Conservation (phyloP, 192 early-diverging fungal species). For the Spizellomyces sp. region DNA sequence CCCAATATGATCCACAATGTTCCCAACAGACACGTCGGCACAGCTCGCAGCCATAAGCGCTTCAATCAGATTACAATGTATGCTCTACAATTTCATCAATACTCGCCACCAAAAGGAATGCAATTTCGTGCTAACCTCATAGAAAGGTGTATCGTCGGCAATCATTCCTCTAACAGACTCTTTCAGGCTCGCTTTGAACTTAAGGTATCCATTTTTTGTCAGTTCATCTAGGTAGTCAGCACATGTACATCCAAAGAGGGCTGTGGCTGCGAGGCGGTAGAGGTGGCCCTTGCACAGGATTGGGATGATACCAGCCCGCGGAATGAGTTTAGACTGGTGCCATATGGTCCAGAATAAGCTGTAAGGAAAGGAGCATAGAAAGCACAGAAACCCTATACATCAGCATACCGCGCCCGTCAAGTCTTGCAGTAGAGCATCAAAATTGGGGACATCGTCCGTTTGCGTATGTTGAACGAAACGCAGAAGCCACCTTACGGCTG, state of each 20-base stretch:
- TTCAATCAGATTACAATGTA: slow-evolving; percentile 49
- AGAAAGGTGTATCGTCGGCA: slow-evolving; percentile 49
- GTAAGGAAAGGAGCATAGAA: no score
- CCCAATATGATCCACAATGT: slow-evolving; percentile 36
- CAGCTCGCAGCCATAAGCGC: slow-evolving; percentile 38
- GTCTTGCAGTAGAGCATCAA: no score
- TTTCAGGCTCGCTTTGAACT: slow-evolving; percentile 40
- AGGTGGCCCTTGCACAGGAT: slow-evolving; percentile 32
- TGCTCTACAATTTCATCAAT: slow-evolving; percentile 29
- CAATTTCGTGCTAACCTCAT: slow-evolving; percentile 38
- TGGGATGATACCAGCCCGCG: slow-evolving; percentile 14
- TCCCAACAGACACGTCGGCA: slow-evolving; percentile 11
- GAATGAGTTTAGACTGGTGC: neutral
- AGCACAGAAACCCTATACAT: no score
- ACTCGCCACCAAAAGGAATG: neutral
- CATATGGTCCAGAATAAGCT: no score
- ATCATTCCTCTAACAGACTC: slow-evolving; percentile 51
- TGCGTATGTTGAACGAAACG: no score
- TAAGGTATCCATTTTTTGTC: slow-evolving; percentile 36
- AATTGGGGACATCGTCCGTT: no score
- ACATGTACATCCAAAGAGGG: slow-evolving; percentile 10
- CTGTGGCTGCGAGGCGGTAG: slow-evolving; percentile 24
- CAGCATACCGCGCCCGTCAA: no score
- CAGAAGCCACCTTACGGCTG: slow-evolving; percentile 34
- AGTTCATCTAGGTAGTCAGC: slow-evolving; percentile 36